A percentile compares a stretch with the other conserved stretches of the same genome.
These are phyloP conservation scores for Rhizopus stolonifer DNA, from an alignment of 371 early-diverging fungal genomes.

Conservation along the genomic window DNA sequence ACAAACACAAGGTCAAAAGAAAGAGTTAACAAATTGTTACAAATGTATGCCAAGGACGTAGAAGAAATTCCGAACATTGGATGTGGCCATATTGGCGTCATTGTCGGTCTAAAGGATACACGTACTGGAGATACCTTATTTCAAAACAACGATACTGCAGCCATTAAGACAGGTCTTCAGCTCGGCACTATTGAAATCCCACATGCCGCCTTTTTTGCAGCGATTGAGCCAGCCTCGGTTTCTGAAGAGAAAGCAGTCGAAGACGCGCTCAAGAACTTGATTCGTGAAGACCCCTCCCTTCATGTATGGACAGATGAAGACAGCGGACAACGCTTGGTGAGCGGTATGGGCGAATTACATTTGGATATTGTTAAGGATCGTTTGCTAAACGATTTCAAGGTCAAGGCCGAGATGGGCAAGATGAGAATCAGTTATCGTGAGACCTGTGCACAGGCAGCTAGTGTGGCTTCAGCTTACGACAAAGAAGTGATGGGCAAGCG, in stretches of 20 bases:
- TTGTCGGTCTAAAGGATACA: slow-evolving; percentile 85
- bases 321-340: slow-evolving; percentile 87
- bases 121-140: slow-evolving; percentile 92
- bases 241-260: slow-evolving; percentile 78
- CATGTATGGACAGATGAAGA: slow-evolving; percentile 76
- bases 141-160: slow-evolving; percentile 44
- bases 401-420: slow-evolving; percentile 80
- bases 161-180: slow-evolving; percentile 51
- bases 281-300: slow-evolving; percentile 91
- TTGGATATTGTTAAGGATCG: slow-evolving; percentile 88
- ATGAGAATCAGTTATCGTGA: slow-evolving; percentile 91
- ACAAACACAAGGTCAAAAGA: slow-evolving; percentile 70
- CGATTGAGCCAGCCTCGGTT: slow-evolving; percentile 76
- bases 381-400: slow-evolving; percentile 75
- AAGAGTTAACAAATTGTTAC: slow-evolving; percentile 80
- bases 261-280: slow-evolving; percentile 72
- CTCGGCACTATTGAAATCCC: slow-evolving; percentile 83
- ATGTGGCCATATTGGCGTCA: slow-evolving; percentile 89
- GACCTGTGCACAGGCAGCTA: slow-evolving; percentile 49
- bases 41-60: slow-evolving; percentile 90
- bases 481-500: slow-evolving; percentile 75
- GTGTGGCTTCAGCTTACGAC: slow-evolving; percentile 52
- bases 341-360: slow-evolving; percentile 97
- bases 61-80: slow-evolving; percentile 80
- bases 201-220: slow-evolving; percentile 88